Conservation (phyloP, 164 flowering plant genomes). For the Hamamelis virginiana region DNA sequence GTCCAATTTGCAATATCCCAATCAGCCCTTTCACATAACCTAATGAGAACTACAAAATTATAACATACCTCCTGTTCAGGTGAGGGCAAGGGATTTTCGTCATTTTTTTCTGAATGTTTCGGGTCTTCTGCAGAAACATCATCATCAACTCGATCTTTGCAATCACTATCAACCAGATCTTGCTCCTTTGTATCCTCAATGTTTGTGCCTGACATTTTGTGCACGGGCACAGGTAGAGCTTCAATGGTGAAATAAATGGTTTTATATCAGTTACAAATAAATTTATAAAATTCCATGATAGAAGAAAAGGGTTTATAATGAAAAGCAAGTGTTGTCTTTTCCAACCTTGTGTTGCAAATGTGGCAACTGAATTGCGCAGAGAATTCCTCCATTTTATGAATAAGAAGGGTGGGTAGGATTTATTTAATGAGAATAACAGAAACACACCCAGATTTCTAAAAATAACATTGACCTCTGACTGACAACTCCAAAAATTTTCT, state of each 20-base stretch:
- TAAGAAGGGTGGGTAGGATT: neutral
- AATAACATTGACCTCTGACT: too few species aligned
- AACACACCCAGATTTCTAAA: too few species aligned
- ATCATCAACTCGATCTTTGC: constrained; percentile 19
- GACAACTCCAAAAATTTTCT: too few species aligned
- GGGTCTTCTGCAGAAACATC: constrained; percentile 23
- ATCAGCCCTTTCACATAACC: too few species aligned
- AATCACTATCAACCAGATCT: constrained; percentile 16
- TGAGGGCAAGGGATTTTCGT: constrained; percentile 36
- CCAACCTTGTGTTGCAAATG: neutral
- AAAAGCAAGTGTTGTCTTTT: neutral
- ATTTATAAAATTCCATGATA: neutral
- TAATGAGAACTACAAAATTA: neutral
- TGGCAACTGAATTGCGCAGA: neutral
- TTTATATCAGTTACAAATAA: neutral
- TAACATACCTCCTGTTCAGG: constrained; percentile 39
- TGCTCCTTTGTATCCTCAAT: constrained; percentile 31
- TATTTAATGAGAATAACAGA: too few species aligned
- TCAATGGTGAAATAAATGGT: neutral
- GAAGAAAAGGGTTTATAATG: neutral
- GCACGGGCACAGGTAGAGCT: neutral
- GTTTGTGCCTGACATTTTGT: constrained; percentile 17
- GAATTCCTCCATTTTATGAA: neutral
- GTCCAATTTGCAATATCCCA: too few species aligned
- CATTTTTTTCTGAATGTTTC: constrained; percentile 17